These are phyloP conservation scores for Dryas octopetala DNA, from an alignment of 306 rosid genomes.

Conservation along the genomic window DNA sequence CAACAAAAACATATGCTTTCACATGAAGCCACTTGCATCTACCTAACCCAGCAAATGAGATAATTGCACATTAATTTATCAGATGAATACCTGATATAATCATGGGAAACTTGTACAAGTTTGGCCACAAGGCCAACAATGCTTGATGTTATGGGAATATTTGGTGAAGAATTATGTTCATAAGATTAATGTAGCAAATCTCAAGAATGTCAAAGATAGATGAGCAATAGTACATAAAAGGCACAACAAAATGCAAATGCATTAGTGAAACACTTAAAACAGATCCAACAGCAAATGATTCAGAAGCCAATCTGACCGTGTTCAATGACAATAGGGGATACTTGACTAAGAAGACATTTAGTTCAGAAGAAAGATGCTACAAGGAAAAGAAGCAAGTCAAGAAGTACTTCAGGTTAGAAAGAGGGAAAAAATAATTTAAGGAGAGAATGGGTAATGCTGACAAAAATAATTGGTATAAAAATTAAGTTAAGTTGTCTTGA, in stretches of 20 bases:
- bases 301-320: conserved; percentile 11
- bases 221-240: background rate
- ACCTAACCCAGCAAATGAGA: background rate
- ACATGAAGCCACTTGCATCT: background rate
- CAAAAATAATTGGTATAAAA: background rate
- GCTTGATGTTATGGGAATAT: conserved; percentile 3
- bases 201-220: background rate
- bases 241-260: background rate
- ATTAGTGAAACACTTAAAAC: background rate
- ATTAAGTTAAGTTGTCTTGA: conserved; percentile 1
- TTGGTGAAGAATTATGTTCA: background rate
- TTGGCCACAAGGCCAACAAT: background rate
- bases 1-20: background rate
- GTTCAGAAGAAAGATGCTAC: background rate
- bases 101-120: background rate
- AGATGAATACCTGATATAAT: background rate
- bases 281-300: conserved; percentile 5
- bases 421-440: background rate
- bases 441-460: background rate
- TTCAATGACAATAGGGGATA: conserved; percentile 1
- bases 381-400: background rate
- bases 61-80: background rate
- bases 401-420: background rate
- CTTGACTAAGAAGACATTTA: background rate
- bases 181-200: background rate